Conservation (phyloP, 768 basidiomycete genomes). For the Mycena capillaripes region DNA sequence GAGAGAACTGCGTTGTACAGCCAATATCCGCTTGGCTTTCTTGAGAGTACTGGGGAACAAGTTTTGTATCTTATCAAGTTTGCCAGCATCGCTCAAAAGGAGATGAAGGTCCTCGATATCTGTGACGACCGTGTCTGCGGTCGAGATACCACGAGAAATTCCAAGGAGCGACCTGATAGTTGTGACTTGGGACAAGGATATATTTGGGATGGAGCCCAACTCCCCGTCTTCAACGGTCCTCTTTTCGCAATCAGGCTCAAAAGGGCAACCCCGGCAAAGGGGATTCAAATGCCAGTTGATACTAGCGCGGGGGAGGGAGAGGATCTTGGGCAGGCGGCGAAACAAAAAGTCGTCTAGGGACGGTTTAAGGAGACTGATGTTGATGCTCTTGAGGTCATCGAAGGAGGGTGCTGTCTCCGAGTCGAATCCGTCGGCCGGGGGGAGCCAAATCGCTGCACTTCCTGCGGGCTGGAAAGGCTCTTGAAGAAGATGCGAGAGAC, state of each 20-base stretch:
- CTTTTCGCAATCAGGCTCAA: constrained; percentile 51
- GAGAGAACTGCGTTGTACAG: constrained; percentile 26
- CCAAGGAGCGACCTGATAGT: constrained; percentile 55
- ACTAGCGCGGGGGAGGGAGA: constrained; percentile 48
- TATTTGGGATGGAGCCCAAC: constrained; percentile 62
- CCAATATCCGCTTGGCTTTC: constrained; percentile 57
- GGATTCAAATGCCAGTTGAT: constrained; percentile 67
- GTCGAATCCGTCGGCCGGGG: constrained; percentile 55
- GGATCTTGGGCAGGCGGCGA: constrained; percentile 55
- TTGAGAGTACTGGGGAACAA: constrained; percentile 54
- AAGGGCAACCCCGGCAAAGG: constrained; percentile 60
- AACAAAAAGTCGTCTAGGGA: constrained; percentile 61
- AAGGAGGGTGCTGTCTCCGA: constrained; percentile 46
- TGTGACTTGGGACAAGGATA: constrained; percentile 60
- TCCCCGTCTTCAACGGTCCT: constrained; percentile 51
- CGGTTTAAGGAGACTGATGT: constrained; percentile 53
- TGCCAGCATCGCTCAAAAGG: constrained; percentile 46
- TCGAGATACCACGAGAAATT: constrained; percentile 34
- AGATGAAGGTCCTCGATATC: constrained; percentile 66
- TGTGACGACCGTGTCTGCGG: constrained; percentile 37
- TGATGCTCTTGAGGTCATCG: constrained; percentile 56
- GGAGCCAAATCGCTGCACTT: constrained; percentile 62
- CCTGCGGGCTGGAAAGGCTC: constrained; percentile 50
- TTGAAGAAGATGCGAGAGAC: constrained; percentile 55
- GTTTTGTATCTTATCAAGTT: constrained; percentile 46